Evolutionary conservation across 2,329 filamentous ascomycete species (phyloP).

Genomic region (Davidsoniella neocaledoniae): DNA sequence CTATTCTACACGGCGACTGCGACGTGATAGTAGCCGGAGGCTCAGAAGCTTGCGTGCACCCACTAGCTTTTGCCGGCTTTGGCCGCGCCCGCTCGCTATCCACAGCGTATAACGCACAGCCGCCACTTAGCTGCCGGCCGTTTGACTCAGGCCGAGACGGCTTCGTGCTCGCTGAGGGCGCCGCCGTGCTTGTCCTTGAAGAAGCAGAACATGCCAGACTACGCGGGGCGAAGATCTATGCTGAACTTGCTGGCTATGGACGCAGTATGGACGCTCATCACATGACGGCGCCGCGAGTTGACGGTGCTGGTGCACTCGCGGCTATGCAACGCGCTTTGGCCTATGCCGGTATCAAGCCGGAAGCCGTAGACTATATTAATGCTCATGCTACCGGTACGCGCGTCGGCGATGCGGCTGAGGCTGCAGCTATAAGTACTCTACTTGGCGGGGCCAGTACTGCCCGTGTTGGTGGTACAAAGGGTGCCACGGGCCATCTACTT

Average conservation of each 20-base stretch:
- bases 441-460: conserved; percentile 26
- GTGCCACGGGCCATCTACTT: conserved; percentile 77
- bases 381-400: conserved; percentile 83
- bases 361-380: conserved; percentile 75
- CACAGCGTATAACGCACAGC: conserved; percentile 60
- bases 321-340: conserved; percentile 75
- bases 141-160: conserved; percentile 69
- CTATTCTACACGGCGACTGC: conserved; percentile 81
- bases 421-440: conserved; percentile 59
- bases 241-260: conserved; percentile 78
- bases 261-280: conserved; percentile 83
- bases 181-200: conserved; percentile 75
- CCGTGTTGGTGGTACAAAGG: conserved; percentile 75
- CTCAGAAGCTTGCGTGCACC: conserved; percentile 89
- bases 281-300: conserved; percentile 74
- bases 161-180: conserved; percentile 87
- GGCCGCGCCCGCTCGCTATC: conserved; percentile 72
- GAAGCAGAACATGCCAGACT: conserved; percentile 74
- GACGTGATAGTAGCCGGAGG: conserved; percentile 95
- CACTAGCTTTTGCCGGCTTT: conserved; percentile 82
- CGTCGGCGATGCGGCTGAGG: conserved; percentile 79
- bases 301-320: conserved; percentile 64
- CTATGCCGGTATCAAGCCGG: conserved; percentile 52
- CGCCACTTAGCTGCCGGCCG: conserved; percentile 58
- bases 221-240: conserved; percentile 68